Evolutionary conservation across 805 yeast species (phyloP).

Genomic region (Cyberlindnera americana): DNA sequence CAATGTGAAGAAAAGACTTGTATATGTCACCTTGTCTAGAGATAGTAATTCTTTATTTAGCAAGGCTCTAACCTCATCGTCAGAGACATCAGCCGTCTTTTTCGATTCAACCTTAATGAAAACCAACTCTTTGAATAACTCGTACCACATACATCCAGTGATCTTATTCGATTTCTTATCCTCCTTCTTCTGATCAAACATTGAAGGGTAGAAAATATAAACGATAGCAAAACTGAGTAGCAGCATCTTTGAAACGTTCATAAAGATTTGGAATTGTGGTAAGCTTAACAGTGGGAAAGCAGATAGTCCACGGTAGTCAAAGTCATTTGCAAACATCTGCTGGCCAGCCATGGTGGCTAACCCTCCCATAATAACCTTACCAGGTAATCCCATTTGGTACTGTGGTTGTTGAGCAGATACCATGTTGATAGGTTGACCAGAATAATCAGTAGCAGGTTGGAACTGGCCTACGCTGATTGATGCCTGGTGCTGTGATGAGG

Average conservation of each 20-base stretch:
- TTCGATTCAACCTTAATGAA: conserved; percentile 22
- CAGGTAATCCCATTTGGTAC: conserved; percentile 29
- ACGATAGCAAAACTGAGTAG: conserved; percentile 25
- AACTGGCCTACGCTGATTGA: conserved; percentile 12
- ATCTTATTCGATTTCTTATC: conserved; percentile 7
- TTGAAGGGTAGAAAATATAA: conserved; percentile 20
- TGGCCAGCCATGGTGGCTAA: conserved; percentile 45
- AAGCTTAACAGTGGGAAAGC: conserved; percentile 37
- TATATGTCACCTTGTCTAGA: conserved; percentile 4
- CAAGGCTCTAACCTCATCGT: conserved; percentile 16
- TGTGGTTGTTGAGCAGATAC: conserved; percentile 22
- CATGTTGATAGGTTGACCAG: conserved; percentile 26
- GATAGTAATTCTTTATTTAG: conserved; percentile 19
- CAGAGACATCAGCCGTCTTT: conserved; percentile 14
- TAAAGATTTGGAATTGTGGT: conserved; percentile 28
- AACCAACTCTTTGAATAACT: conserved; percentile 23
- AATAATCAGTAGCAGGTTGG: conserved; percentile 25
- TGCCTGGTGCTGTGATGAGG: conserved; percentile 4
- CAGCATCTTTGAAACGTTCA: conserved; percentile 26
- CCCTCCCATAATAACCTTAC: conserved; percentile 44
- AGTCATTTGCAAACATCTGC: conserved; percentile 28
- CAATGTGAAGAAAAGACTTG: conserved; percentile 14
- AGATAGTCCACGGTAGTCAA: conserved; percentile 42
- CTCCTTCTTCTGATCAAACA: conserved; percentile 9
- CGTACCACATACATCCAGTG: conserved; percentile 22